Percentiles rank a stretch among this genome's conserved stretches.
Evolutionary conservation across 2,329 filamentous ascomycete genomes (phyloP).

Genomic region (Aspergillus sp.): DNA sequence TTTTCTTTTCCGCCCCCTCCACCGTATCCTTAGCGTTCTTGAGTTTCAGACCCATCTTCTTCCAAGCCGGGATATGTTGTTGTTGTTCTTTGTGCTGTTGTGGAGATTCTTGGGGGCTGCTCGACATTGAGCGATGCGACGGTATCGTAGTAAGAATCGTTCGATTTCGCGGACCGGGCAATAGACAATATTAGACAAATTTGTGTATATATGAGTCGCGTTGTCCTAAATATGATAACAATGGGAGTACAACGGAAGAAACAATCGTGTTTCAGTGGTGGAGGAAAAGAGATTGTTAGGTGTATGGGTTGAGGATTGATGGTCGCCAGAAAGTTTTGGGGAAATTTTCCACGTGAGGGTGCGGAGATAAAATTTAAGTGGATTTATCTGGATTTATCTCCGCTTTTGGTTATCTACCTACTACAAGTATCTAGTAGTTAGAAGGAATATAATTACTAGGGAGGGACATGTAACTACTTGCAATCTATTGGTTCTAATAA

Average conservation of each 20-base stretch:
- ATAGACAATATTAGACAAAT: no score
- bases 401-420: background rate
- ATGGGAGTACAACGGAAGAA: background rate
- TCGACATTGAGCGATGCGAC: constrained; percentile 23
- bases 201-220: constrained; percentile 7
- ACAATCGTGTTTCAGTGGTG: background rate
- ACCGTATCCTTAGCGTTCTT: constrained; percentile 51
- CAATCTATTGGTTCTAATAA: no score
- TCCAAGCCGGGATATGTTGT: constrained; percentile 57
- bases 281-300: background rate
- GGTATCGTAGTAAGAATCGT: no score
- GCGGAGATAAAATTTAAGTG: background rate
- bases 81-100: no score
- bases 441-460: no score
- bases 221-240: background rate
- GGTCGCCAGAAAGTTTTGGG: constrained; percentile 7
- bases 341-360: constrained; percentile 23
- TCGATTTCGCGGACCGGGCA: no score
- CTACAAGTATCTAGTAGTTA: no score
- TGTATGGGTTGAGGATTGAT: constrained; percentile 1
- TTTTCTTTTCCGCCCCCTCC: constrained; percentile 10
- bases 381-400: background rate
- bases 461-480: no score
- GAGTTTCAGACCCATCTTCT: constrained; percentile 60
- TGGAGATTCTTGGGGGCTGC: constrained; percentile 16